Conservation (phyloP, 495 filamentous ascomycete genomes). For the Letharia lupina region DNA sequence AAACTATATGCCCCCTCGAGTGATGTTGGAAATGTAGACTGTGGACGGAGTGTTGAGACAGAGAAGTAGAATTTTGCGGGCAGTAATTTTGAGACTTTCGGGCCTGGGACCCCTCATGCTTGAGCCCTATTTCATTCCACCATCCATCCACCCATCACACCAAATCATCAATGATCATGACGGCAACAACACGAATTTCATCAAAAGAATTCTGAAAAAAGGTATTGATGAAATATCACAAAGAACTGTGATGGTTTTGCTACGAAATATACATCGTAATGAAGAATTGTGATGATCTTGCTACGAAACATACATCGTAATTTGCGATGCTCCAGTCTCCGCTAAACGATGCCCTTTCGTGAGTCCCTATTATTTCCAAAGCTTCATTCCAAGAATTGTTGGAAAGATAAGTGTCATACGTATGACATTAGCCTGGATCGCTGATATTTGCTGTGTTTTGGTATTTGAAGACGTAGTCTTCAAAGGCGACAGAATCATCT, state of each 20-base stretch:
- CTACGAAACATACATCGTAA: slow-evolving; percentile 7
- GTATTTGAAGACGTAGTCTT: slow-evolving; percentile 56
- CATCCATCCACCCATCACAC: slow-evolving; percentile 11
- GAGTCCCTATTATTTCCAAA: neutral
- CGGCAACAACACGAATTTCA: slow-evolving; percentile 15
- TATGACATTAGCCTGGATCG: slow-evolving; percentile 19
- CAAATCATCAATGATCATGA: slow-evolving; percentile 27
- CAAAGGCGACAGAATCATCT: slow-evolving; percentile 76
- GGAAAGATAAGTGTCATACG: neutral
- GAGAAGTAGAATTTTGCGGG: neutral
- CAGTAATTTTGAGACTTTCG: neutral
- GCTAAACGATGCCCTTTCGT: slow-evolving; percentile 19
- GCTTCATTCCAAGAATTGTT: neutral
- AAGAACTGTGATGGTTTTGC: slow-evolving; percentile 14
- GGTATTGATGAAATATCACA: neutral
- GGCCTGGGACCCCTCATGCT: slow-evolving; percentile 1
- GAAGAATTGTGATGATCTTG: slow-evolving; percentile 13
- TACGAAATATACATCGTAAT: slow-evolving; percentile 6
- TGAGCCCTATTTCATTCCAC: neutral
- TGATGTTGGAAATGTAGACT: slow-evolving; percentile 1
- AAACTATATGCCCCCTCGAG: neutral
- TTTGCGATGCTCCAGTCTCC: slow-evolving; percentile 11
- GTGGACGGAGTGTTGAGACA: neutral
- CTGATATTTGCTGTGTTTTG: slow-evolving; percentile 6
- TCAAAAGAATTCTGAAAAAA: neutral